Evolutionary conservation across 2,329 filamentous ascomycete species (phyloP), one percentile per base, ranked within the genome.

Genomic region (Scleromitrula shiraiana): DNA sequence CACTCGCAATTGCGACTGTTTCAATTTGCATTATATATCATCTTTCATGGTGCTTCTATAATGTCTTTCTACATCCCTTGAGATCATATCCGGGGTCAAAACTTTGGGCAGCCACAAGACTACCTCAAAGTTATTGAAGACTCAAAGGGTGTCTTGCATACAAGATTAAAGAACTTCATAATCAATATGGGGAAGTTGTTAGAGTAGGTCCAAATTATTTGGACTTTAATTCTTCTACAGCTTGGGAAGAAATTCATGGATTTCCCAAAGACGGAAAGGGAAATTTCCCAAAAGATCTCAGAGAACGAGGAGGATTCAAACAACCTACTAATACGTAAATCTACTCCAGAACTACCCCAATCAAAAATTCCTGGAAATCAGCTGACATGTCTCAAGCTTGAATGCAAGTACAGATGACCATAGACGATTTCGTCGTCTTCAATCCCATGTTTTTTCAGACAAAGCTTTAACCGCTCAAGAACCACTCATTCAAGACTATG

Each of bases 381-480:
- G 30, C 20, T 27, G 8, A 40, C 37, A n/a, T n/a, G 5, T 19
- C 2, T 5, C 12, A n/a, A 50, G 42, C 27, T 3, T 49, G 2
- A 29, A 1, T 5, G 42, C 52, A 15, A 41, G 33, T 8, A 27
- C 35, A 4, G 52, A 45, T 7, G 38, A 53, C 9, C 65, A 67
- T 46, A 46, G 50, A 7, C 56, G 56, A n/a, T 55, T 64, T 49
- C 57, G 60, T 17, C 59, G 57, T 38, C 40, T 59, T 10, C 49
- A 65, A 9, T 51, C 56, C 4, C 52, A 62, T 26, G 61, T 57
- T 10, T 67, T 67, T 41, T 65, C 64, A 2, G 57, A 56, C 4
- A 60, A 58, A 40, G 58, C 64, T 0, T 49, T 67, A 7, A 19
- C 47, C 12, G 59, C 64, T 38, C 65, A 67, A 48, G 53, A 53